Conservation (phyloP, 148 eudicot genomes). For the Amaranthus hypochondriacus region DNA sequence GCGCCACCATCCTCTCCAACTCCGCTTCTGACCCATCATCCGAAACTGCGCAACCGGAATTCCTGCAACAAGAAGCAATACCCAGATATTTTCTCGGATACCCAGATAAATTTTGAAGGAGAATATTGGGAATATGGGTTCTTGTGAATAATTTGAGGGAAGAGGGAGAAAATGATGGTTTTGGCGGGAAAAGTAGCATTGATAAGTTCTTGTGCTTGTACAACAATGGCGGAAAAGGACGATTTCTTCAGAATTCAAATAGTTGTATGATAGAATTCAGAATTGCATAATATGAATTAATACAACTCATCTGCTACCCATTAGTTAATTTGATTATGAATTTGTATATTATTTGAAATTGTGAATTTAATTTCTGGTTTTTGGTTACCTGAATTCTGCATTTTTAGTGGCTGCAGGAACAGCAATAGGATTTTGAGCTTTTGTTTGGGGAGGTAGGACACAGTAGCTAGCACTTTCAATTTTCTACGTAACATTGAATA, state of each 20-base stretch:
- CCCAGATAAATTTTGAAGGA: slow-evolving; percentile 3
- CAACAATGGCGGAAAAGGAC: neutral
- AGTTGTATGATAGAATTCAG: neutral
- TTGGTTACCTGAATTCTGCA: too few relatives aligned
- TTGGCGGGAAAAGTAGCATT: slow-evolving; percentile 53
- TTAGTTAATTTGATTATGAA: too few relatives aligned
- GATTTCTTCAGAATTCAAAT: neutral
- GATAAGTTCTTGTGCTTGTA: slow-evolving; percentile 7
- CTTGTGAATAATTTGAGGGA: slow-evolving; percentile 18
- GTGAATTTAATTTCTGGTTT: too few relatives aligned
- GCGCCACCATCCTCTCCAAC: slow-evolving; percentile 54
- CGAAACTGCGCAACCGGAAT: slow-evolving; percentile 15
- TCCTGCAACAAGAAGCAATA: slow-evolving; percentile 20
- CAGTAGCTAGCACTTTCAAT: too few relatives aligned
- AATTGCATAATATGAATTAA: neutral
- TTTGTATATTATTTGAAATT: too few relatives aligned
- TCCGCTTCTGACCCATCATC: slow-evolving; percentile 47
- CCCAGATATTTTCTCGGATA: slow-evolving; percentile 6
- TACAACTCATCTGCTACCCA: neutral
- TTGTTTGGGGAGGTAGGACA: too few relatives aligned
- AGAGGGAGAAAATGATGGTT: slow-evolving; percentile 22
- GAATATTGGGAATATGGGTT: slow-evolving; percentile 13
- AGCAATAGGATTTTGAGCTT: too few relatives aligned
- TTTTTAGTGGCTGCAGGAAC: too few relatives aligned
- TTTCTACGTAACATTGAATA: too few relatives aligned